phyloP scores from a whole-genome alignment of 108 stramenopile genomes.

The Stephanodiscus triporus region DNA sequence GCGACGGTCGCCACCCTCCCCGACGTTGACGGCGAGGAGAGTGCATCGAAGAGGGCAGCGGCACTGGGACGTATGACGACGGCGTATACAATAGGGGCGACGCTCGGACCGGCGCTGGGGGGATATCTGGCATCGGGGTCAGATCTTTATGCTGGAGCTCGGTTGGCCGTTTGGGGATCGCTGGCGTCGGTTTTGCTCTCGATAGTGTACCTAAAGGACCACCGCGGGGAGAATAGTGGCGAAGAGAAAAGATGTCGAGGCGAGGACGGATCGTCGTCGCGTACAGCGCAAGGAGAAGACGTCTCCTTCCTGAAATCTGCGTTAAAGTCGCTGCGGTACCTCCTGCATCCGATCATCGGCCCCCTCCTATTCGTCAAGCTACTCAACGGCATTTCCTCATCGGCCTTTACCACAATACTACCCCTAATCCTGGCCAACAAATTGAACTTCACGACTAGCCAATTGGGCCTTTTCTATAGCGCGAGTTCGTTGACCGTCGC shows the following conservation, averaged over 20 bases:
- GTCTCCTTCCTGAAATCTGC: constrained; percentile 3
- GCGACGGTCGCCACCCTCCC: constrained; percentile 63
- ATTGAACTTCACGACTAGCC: constrained; percentile 50
- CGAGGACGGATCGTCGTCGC: background rate
- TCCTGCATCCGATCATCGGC: constrained; percentile 49
- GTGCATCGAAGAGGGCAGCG: constrained; percentile 49
- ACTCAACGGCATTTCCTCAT: constrained; percentile 65
- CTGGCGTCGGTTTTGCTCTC: constrained; percentile 67
- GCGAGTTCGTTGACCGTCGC: constrained; percentile 64
- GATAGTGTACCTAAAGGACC: constrained; percentile 49
- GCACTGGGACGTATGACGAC: too few relatives aligned
- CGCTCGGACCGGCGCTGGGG: too few relatives aligned
- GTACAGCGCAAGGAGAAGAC: constrained; percentile 33
- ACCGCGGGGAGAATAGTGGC: too few relatives aligned
- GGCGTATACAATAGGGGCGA: too few relatives aligned
- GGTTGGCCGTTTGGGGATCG: constrained; percentile 71
- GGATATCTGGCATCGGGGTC: too few relatives aligned
- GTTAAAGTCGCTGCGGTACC: constrained; percentile 14
- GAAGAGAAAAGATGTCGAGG: too few relatives aligned
- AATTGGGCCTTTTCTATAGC: constrained; percentile 73
- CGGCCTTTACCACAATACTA: constrained; percentile 64
- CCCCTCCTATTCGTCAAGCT: constrained; percentile 72
- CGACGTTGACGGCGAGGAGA: constrained; percentile 9
- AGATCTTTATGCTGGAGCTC: constrained; percentile 76
- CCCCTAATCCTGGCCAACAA: constrained; percentile 63